Evolutionary conservation across 257 asterid species (phyloP).

Genomic region (Cruciata laevipes): DNA sequence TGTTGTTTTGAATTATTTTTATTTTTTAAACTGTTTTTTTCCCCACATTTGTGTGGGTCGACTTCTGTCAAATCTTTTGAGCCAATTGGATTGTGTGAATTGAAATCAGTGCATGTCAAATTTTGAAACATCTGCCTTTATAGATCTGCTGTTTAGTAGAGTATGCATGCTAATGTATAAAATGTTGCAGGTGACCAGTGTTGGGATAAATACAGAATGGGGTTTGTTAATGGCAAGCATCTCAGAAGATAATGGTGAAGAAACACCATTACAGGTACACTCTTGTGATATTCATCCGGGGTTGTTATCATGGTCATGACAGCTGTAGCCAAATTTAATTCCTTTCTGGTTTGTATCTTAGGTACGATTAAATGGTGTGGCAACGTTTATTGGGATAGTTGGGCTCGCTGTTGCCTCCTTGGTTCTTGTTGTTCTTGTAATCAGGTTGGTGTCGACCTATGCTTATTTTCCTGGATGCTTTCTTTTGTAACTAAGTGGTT

Average conservation of each 20-base stretch:
- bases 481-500: slow-evolving; percentile 2
- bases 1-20: not conserved
- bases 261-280: slow-evolving; percentile 90
- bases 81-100: not conserved
- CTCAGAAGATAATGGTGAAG: slow-evolving; percentile 97
- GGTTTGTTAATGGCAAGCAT: slow-evolving; percentile 97
- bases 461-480: not conserved
- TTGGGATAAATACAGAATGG: slow-evolving; percentile 96
- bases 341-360: slow-evolving; percentile 25
- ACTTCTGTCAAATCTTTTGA: not conserved
- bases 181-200: slow-evolving; percentile 65
- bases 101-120: not conserved
- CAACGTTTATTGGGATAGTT: slow-evolving; percentile 82
- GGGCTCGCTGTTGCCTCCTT: slow-evolving; percentile 74
- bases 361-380: slow-evolving; percentile 94
- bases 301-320: not conserved
- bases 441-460: slow-evolving; percentile 40
- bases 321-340: not conserved
- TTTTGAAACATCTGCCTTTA: not conserved
- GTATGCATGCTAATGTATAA: not conserved
- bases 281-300: slow-evolving; percentile 8
- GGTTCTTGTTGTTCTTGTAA: slow-evolving; percentile 67
- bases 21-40: not conserved
- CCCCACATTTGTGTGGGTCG: not conserved
- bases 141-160: not conserved